Base-by-base conservation (phyloP, 805 yeast species). In the Phaffomyces opuntiae region DNA sequence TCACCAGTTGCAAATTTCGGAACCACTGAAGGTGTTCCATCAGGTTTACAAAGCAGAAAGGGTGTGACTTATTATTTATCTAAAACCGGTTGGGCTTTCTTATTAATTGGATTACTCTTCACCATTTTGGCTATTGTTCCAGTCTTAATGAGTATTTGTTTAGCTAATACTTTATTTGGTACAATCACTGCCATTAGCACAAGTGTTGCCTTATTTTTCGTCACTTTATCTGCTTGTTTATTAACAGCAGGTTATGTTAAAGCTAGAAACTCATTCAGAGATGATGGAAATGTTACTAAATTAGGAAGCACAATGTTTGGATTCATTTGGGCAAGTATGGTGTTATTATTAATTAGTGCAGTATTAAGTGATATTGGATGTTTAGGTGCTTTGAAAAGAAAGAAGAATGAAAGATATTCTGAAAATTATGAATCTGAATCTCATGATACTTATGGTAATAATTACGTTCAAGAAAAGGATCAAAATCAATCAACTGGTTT, bases 1-100 rank as follows among this genome's bases (percentile, higher is more conserved):
- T 85, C 95, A 25, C 96, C 96, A 27, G 75, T 65, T 40, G 79
- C 78, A 56, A 87, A 87, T 68, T 88, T 88, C 56, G 74, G 72
- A 40, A 70, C 81, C 43, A 57, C 68, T 36, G 48, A 51, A 7
- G 73, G 71, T 42, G 73, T 83, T 42, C 95, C 95, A 25, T 33
- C 59, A 3, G 65, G 67, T 25, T 81, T 88, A 54, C 54, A 67
- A 43, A 53, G 63, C 31, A 61, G 72, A 60, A 70, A 77, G 51
- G 68, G 74, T 52, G 65, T 75, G 37, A 81, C 74, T 63, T 87
- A 73, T 67, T 83, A 80, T 65, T 65, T 83, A 57, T 74, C 87
- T 17, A 77, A 91, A 53, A 75, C 82, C 56, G 81, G 80, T 9
- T 81, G 78, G 74, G 78, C 84, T 3, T 81, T 83, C 68, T 65